Evolutionary conservation across 2,329 filamentous ascomycete species (phyloP).

Genomic region (Lecanosticta acicola): DNA sequence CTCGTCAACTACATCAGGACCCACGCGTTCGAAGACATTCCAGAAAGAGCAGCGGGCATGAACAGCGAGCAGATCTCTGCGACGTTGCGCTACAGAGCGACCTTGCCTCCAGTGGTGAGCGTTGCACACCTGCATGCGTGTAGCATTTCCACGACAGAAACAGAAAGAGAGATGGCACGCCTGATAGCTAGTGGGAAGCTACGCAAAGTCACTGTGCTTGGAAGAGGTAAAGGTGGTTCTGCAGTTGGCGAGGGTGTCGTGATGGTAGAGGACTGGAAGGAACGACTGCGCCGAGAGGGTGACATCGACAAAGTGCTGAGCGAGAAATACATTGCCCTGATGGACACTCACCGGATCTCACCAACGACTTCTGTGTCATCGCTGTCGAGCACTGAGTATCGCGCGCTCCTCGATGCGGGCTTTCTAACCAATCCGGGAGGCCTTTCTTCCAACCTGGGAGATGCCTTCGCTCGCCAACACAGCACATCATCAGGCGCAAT

Average conservation of each 20-base stretch:
- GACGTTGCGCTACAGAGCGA: conserved; percentile 55
- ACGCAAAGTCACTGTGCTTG: conserved; percentile 58
- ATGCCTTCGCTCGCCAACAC: conserved; percentile 40
- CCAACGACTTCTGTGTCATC: conserved; percentile 36
- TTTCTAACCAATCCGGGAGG: conserved; percentile 55
- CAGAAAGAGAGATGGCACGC: conserved; percentile 62
- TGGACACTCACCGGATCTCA: conserved; percentile 49
- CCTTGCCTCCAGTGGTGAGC: conserved; percentile 60
- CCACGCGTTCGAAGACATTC: conserved; percentile 61
- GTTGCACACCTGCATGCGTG: conserved; percentile 62
- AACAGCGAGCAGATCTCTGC: conserved; percentile 58
- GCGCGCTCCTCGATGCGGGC: conserved; percentile 58
- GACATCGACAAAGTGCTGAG: conserved; percentile 38
- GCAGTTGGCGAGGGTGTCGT: conserved; percentile 62
- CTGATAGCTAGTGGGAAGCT: conserved; percentile 54
- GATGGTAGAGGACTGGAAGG: conserved; percentile 52
- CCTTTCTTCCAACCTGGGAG: conserved; percentile 34
- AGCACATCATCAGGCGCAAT: conserved; percentile 45
- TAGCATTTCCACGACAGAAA: conserved; percentile 55
- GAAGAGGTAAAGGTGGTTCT: conserved; percentile 52
- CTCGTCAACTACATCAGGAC: conserved; percentile 55
- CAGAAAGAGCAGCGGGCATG: conserved; percentile 55
- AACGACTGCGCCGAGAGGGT: conserved; percentile 20
- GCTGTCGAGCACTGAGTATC: conserved; percentile 47
- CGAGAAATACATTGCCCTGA: conserved; percentile 47